Evolutionary conservation across 495 filamentous ascomycete genomes (phyloP).

Genomic region (Xylaria acuta): DNA sequence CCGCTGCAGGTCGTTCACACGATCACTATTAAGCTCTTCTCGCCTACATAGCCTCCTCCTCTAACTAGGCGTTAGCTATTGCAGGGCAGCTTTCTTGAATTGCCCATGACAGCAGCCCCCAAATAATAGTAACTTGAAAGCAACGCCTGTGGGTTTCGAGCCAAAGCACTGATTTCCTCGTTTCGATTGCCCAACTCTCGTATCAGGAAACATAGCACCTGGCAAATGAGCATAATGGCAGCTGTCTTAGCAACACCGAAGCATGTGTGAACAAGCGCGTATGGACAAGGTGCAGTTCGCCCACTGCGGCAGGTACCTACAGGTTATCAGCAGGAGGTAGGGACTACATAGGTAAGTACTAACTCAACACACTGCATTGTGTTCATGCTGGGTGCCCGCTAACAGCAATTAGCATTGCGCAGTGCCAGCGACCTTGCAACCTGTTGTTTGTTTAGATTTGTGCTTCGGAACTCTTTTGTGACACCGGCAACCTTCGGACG

Average conservation of each 20-base stretch:
- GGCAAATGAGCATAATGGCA: background rate
- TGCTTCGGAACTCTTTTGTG: conserved; percentile 1
- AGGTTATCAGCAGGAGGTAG: background rate
- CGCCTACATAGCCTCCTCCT: background rate
- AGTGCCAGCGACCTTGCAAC: background rate
- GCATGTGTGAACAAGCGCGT: background rate
- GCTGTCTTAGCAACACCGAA: background rate
- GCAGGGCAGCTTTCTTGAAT: background rate
- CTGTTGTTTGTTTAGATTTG: background rate
- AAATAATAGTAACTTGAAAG: background rate
- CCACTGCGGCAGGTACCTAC: background rate
- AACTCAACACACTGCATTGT: background rate
- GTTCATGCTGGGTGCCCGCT: background rate
- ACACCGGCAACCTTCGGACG: background rate
- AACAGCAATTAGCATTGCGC: background rate
- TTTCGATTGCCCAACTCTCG: background rate
- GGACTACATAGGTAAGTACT: background rate
- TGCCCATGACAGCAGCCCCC: background rate
- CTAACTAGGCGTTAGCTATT: background rate
- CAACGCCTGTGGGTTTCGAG: background rate
- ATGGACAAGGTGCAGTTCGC: background rate
- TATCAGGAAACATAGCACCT: background rate
- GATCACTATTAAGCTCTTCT: background rate
- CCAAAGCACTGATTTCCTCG: background rate
- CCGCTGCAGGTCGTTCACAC: background rate